Evolutionary conservation across 306 rosid genomes (phyloP), one percentile per base, ranked within the genome.

Genomic region (Neltuma alba): DNA sequence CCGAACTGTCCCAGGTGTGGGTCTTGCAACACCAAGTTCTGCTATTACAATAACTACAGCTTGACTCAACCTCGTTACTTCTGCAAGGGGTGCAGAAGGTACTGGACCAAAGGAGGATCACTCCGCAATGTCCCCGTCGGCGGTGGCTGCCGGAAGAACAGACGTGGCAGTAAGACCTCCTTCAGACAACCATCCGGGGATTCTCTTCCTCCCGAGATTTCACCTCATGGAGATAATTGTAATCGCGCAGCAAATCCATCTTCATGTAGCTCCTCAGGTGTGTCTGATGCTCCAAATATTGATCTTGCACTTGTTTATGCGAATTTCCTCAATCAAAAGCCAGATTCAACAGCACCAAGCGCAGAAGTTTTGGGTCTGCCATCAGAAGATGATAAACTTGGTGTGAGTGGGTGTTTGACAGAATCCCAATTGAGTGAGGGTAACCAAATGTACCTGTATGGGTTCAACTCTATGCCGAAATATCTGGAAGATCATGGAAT

Each of bases 41-140:
- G 97, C 70, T 92, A 92, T 84, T 89, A 92, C 92, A 92, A 92
- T 58, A 92, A 92, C 86, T 92, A 92, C 79, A 92, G 94, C 83
- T 85, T 91, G 52, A 89, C 97, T 18, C 96, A 92, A 68, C 97
- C 97, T 8, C 69, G 97, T 64, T 92, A 89, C 85, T 92, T 92
- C 74, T 92, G 97, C 88, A 92, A 89, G 64, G 90, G 91, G 30
- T 92, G 94, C 69, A 88, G 96, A 79, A 86, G 96, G 75, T 92
- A 89, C 70, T 91, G 96, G 96, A 92, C 97, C 28, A 92, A 89
- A 84, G 97, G 97, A 6, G 97, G 97, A 10, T 91, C 97, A 27
- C 90, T 92, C 68, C 76, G 96, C 7, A 86, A 92, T 38, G 94
- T 92, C 2, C 97, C 97, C 0, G 87, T 91, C 0, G 96, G 94